phyloP scores from a whole-genome alignment of 108 stramenopile species.

The Hondaea fermentalgiana region DNA sequence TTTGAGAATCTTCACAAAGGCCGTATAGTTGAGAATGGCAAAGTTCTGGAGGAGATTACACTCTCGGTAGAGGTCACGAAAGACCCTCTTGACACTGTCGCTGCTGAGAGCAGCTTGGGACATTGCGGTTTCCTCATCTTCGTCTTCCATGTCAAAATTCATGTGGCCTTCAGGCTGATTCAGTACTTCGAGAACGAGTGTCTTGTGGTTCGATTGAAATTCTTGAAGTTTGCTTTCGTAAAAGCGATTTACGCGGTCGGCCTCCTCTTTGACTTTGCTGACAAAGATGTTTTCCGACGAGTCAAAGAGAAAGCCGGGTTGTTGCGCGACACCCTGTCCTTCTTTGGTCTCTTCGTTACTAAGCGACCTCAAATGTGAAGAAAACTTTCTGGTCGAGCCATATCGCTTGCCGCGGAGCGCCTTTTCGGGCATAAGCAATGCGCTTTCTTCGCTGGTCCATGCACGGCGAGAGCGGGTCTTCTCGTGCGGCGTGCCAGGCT shows the following conservation, averaged over 20 bases:
- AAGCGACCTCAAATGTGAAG: no score
- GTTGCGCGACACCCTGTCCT: no score
- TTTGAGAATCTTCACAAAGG: constrained; percentile 88
- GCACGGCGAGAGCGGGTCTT: neutral
- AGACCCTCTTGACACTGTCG: neutral
- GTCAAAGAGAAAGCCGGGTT: neutral
- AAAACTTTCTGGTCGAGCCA: no score
- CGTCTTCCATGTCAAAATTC: neutral
- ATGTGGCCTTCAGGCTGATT: neutral
- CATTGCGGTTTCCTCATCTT: neutral
- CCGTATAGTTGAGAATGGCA: constrained; percentile 93
- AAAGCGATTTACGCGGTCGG: no score
- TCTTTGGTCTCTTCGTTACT: no score
- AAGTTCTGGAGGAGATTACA: constrained; percentile 82
- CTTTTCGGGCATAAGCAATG: no score
- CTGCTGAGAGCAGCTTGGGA: neutral
- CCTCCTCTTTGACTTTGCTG: neutral
- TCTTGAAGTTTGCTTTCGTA: neutral
- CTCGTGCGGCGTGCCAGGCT: neutral
- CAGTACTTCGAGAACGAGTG: neutral
- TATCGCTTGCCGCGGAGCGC: no score
- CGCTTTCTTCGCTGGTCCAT: neutral
- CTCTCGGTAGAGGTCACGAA: constrained; percentile 65
- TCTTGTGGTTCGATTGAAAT: neutral
- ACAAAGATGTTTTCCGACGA: neutral